These are phyloP conservation scores for Mucor mucedo DNA, from an alignment of 371 early-diverging fungal genomes.

Conservation along the genomic window DNA sequence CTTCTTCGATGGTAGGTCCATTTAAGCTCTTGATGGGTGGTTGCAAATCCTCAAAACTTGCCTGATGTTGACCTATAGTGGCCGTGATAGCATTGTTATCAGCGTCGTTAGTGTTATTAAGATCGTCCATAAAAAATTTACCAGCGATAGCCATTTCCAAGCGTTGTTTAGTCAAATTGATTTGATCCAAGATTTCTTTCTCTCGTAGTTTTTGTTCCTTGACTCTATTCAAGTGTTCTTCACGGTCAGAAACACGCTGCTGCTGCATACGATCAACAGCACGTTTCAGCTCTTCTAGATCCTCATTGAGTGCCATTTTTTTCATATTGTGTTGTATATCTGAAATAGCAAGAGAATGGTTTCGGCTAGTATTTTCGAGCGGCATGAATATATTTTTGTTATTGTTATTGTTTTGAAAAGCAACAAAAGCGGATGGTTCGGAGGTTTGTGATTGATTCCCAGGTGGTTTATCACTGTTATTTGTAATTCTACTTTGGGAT, in stretches of 20 bases:
- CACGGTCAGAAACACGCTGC: conserved; percentile 12
- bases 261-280: conserved; percentile 23
- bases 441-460: conserved; percentile 5
- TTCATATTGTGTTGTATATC: conserved; percentile 14
- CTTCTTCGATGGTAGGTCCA: not conserved
- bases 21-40: not conserved
- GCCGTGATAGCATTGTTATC: not conserved
- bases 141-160: conserved; percentile 18
- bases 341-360: not conserved
- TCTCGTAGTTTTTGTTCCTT: conserved; percentile 24
- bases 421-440: conserved; percentile 10
- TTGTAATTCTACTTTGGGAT: conserved; percentile 11
- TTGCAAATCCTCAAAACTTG: not conserved
- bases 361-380: not conserved
- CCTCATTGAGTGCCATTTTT: conserved; percentile 22
- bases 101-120: not conserved
- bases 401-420: conserved; percentile 11
- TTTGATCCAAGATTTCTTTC: conserved; percentile 21
- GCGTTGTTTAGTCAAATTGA: conserved; percentile 16
- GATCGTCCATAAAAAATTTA: conserved; percentile 4
- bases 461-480: conserved; percentile 22
- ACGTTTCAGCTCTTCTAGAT: conserved; percentile 22
- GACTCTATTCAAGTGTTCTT: conserved; percentile 21
- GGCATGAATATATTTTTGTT: not conserved
- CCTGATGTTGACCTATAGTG: not conserved